A percentile compares a stretch with the other conserved stretches of the same genome.
phyloP scores from a whole-genome alignment of 1,284 basidiomycete species.

The Austroboletus novae-zelandiae region DNA sequence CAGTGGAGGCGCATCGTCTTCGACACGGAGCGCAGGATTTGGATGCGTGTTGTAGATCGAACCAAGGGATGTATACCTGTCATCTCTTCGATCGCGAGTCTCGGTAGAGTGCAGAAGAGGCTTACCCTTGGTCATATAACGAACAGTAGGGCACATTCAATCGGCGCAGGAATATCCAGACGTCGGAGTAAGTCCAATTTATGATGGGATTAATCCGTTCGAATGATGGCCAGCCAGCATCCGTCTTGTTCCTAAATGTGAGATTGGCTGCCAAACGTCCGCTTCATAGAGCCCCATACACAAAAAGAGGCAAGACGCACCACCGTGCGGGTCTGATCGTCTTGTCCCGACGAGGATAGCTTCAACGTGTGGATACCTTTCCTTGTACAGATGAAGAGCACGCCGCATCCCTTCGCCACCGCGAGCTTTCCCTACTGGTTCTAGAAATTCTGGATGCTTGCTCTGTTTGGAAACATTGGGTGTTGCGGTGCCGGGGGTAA shows the following conservation, averaged over 20 bases:
- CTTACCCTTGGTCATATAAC: constrained; percentile 90
- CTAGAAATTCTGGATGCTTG: constrained; percentile 3
- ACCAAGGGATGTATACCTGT: constrained; percentile 92
- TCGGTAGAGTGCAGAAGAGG: background rate
- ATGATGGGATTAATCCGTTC: constrained; percentile 95
- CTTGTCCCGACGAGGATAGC: constrained; percentile 91
- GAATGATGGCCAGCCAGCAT: constrained; percentile 85
- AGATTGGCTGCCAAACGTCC: constrained; percentile 51
- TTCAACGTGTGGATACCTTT: constrained; percentile 57
- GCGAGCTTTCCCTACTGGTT: constrained; percentile 47
- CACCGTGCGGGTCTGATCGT: constrained; percentile 88
- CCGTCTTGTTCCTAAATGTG: constrained; percentile 74
- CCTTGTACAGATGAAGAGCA: constrained; percentile 78
- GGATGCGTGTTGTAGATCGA: constrained; percentile 93
- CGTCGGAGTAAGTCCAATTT: constrained; percentile 87
- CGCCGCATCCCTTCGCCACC: constrained; percentile 81
- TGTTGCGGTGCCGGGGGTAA: constrained; percentile 26
- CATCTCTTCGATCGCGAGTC: background rate
- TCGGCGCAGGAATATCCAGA: constrained; percentile 85
- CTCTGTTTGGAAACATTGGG: constrained; percentile 11
- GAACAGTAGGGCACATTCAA: constrained; percentile 82
- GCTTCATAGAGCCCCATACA: background rate
- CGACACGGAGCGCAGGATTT: constrained; percentile 76
- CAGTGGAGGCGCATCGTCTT: constrained; percentile 14
- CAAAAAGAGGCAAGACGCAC: constrained; percentile 46